Conservation (phyloP, 179 eudicot species). For the Amaranthus tricolor region DNA sequence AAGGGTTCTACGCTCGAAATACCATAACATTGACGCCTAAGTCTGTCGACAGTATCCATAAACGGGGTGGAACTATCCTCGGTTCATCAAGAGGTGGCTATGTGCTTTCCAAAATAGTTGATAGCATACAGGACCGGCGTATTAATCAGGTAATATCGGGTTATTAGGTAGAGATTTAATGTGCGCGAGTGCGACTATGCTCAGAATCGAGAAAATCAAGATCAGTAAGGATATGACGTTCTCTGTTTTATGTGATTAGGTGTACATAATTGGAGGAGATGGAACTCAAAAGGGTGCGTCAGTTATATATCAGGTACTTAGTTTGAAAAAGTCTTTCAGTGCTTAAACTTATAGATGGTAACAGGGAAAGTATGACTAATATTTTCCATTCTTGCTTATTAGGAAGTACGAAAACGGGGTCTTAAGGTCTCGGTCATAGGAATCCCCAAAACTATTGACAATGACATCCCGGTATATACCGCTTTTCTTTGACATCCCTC, state of each 20-base stretch:
- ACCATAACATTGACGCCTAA: slow-evolving; percentile 64
- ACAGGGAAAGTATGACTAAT: not conserved
- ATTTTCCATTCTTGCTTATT: slow-evolving; percentile 11
- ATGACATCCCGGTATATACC: slow-evolving; percentile 80
- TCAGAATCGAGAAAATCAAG: not conserved
- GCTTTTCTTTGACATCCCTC: slow-evolving; percentile 7
- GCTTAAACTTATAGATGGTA: not conserved
- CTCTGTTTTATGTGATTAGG: slow-evolving; percentile 36
- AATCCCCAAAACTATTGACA: slow-evolving; percentile 93
- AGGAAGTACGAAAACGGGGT: slow-evolving; percentile 87
- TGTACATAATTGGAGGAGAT: slow-evolving; percentile 95
- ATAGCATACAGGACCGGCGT: slow-evolving; percentile 87
- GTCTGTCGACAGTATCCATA: slow-evolving; percentile 74
- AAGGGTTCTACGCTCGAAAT: slow-evolving; percentile 78
- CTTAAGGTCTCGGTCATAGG: slow-evolving; percentile 84
- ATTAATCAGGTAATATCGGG: slow-evolving; percentile 64
- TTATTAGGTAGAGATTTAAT: not conserved
- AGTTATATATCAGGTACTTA: slow-evolving; percentile 65
- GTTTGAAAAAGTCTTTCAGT: not conserved
- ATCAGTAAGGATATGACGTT: not conserved
- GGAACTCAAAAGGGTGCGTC: slow-evolving; percentile 93
- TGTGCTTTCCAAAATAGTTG: slow-evolving; percentile 66
- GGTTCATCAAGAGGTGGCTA: slow-evolving; percentile 91
- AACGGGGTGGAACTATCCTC: slow-evolving; percentile 80
- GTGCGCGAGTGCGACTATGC: not conserved